Evolutionary conservation across 2,329 filamentous ascomycete species (phyloP).

Genomic region (Aspergillus jensenii): DNA sequence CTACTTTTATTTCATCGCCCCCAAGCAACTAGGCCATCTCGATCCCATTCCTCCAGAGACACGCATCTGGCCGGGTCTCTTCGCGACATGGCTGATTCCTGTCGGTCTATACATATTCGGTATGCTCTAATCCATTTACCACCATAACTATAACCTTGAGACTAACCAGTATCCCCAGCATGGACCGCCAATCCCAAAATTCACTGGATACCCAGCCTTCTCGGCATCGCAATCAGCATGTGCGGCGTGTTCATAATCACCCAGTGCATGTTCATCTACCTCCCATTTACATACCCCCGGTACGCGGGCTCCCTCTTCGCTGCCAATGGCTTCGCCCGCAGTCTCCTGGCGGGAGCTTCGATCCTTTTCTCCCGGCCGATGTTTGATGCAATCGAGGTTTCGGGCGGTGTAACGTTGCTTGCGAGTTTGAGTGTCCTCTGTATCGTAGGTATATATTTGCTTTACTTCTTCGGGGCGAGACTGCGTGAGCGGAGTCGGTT

Average conservation of each 20-base stretch:
- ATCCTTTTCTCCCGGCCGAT: no score
- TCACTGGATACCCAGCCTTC: slow-evolving; percentile 38
- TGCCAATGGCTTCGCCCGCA: slow-evolving; percentile 29
- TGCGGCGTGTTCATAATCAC: slow-evolving; percentile 40
- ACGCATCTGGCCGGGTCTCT: not conserved
- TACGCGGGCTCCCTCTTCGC: slow-evolving; percentile 39
- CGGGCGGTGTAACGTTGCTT: no score
- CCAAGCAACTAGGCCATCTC: no score
- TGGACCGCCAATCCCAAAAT: slow-evolving; percentile 50
- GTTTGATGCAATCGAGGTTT: no score
- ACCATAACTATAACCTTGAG: no score
- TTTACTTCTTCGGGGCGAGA: no score
- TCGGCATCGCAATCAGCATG: slow-evolving; percentile 44
- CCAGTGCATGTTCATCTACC: slow-evolving; percentile 45
- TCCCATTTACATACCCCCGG: slow-evolving; percentile 34
- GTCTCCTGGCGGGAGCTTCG: no score
- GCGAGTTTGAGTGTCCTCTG: no score
- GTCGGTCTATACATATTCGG: slow-evolving; percentile 15
- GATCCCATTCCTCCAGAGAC: no score
- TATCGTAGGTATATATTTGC: no score
- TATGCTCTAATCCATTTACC: no score
- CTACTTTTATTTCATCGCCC: no score
- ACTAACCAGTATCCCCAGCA: slow-evolving; percentile 17
- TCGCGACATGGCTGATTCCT: not conserved
- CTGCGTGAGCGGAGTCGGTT: not conserved